These are phyloP conservation scores for Colletotrichum graminicola DNA, from an alignment of 2,329 filamentous ascomycete species.

Conservation along the genomic window DNA sequence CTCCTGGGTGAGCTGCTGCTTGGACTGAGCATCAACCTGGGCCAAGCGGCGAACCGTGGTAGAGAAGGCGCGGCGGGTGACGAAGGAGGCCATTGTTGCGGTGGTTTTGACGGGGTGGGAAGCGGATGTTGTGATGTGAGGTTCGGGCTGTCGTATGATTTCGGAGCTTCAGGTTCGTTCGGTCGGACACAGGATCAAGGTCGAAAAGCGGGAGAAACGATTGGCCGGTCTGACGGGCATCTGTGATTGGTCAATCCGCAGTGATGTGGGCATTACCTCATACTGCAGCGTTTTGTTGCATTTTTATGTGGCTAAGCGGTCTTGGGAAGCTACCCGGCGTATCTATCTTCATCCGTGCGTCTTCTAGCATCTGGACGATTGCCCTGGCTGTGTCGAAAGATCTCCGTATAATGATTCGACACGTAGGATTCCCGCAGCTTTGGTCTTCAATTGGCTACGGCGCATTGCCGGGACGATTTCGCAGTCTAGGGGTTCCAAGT, in stretches of 20 bases:
- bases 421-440: neutral
- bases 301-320: neutral
- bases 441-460: neutral
- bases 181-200: conserved; percentile 21
- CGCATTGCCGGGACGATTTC: neutral
- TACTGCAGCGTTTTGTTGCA: conserved; percentile 10
- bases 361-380: neutral
- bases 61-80: conserved; percentile 68
- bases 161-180: conserved; percentile 41
- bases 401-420: neutral
- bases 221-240: conserved; percentile 30
- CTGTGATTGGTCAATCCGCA: conserved; percentile 40
- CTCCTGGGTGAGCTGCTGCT: conserved; percentile 67
- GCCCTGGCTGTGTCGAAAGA: neutral
- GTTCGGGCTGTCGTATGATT: conserved; percentile 42
- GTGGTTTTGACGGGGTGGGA: conserved; percentile 34
- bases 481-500: neutral
- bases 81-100: conserved; percentile 67
- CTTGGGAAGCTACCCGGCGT: neutral
- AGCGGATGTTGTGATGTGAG: conserved; percentile 34
- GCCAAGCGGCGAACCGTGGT: conserved; percentile 65
- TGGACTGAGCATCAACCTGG: conserved; percentile 52
- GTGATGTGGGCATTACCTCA: conserved; percentile 40
- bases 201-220: conserved; percentile 43
- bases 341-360: neutral